Percentiles rank a stretch among this genome's conserved stretches.
Conservation (phyloP, 192 early-diverging fungal species). For the Oehlia diaphana region DNA sequence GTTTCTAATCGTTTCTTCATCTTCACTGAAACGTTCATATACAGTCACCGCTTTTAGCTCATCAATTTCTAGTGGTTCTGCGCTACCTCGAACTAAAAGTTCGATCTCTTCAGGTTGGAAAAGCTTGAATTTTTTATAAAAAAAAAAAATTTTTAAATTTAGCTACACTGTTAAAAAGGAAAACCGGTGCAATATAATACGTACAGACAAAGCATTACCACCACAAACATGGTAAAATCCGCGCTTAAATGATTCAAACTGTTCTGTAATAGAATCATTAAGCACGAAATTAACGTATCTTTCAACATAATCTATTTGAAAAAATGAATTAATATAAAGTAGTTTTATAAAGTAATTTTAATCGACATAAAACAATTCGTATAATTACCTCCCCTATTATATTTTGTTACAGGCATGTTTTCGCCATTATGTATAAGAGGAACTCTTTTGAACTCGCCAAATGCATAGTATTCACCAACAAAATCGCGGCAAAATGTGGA, state of each 20-base stretch:
- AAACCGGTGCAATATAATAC: slow-evolving; percentile 1
- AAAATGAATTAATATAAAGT: not conserved
- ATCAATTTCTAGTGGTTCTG: slow-evolving; percentile 61
- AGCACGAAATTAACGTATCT: slow-evolving; percentile 81
- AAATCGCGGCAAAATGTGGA: slow-evolving; percentile 83
- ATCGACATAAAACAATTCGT: not conserved
- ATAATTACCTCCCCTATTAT: slow-evolving; percentile 46
- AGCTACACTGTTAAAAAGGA: slow-evolving; percentile 9
- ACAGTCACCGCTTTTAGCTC: slow-evolving; percentile 52
- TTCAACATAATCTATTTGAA: slow-evolving; percentile 70
- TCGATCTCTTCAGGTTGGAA: slow-evolving; percentile 94
- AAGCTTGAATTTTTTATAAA: slow-evolving; percentile 34
- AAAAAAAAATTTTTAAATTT: not conserved
- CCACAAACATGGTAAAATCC: slow-evolving; percentile 89
- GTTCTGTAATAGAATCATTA: slow-evolving; percentile 67
- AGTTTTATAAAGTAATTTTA: not conserved
- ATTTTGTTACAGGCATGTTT: slow-evolving; percentile 60
- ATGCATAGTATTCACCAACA: slow-evolving; percentile 69
- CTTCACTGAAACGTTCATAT: slow-evolving; percentile 64
- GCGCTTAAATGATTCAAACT: slow-evolving; percentile 82
- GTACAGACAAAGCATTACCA: slow-evolving; percentile 76
- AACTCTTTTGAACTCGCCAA: slow-evolving; percentile 63
- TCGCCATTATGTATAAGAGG: slow-evolving; percentile 66
- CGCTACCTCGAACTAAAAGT: slow-evolving; percentile 83
- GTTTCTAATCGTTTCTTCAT: slow-evolving; percentile 52